Evolutionary conservation across 805 yeast species (phyloP).

Genomic region (Saturnispora diversa): DNA sequence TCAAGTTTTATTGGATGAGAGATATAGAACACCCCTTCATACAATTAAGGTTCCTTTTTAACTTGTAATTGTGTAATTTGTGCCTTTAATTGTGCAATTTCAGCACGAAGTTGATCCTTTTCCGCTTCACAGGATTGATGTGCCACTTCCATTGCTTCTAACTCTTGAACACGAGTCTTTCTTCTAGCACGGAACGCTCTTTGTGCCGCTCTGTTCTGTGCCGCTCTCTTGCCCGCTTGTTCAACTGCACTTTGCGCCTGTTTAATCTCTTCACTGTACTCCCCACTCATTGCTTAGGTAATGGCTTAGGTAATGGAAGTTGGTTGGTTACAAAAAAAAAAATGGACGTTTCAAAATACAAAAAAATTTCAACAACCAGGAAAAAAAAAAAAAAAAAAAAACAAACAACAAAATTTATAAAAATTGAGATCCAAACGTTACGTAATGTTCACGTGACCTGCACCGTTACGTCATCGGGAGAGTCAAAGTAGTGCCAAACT

Average conservation of each 20-base stretch:
- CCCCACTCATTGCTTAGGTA: not conserved
- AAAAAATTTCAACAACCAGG: not conserved
- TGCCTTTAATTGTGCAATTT: slow-evolving; percentile 64
- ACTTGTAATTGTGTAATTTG: slow-evolving; percentile 64
- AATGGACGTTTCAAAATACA: not conserved
- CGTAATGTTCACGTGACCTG: too few relatives aligned
- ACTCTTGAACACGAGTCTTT: slow-evolving; percentile 70
- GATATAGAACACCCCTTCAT: not conserved
- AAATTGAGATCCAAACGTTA: too few relatives aligned
- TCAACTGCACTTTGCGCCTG: slow-evolving; percentile 8
- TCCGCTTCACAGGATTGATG: slow-evolving; percentile 55
- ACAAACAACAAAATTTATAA: too few relatives aligned
- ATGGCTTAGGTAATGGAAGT: slow-evolving; percentile 8
- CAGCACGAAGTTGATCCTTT: slow-evolving; percentile 58
- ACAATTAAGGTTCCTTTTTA: too few relatives aligned
- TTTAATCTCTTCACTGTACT: slow-evolving; percentile 8
- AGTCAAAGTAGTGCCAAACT: too few relatives aligned
- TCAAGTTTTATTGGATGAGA: too few relatives aligned
- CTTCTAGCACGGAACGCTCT: slow-evolving; percentile 82
- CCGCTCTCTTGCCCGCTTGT: slow-evolving; percentile 61
- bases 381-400: not conserved
- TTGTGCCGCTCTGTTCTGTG: slow-evolving; percentile 88
- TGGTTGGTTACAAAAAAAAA: too few relatives aligned
- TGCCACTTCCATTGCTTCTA: slow-evolving; percentile 63
- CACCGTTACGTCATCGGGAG: too few relatives aligned